Base-by-base conservation (phyloP, 768 basidiomycete species). In the Tremella fuciformis region DNA sequence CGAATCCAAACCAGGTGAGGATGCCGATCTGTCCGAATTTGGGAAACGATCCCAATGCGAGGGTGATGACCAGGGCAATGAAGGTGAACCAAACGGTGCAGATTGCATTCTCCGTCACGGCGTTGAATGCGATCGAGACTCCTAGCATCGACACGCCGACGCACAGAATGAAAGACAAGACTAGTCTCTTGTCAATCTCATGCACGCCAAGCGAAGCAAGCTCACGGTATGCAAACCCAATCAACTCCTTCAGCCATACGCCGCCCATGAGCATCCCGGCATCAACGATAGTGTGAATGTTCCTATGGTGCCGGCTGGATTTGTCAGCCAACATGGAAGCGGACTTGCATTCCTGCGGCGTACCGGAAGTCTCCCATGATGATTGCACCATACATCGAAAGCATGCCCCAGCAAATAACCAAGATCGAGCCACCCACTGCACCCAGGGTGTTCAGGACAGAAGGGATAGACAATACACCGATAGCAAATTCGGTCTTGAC, bases 41-140 rank as follows among this genome's bases (percentile, higher is more conserved):
- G 21, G 38, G 38, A 4, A 55, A 18, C 15, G 13, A 11, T 11
- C 40, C 53, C 16, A 26, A 26, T 19, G n/a, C 25, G 8, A 18
- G 8, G 13, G n/a, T 19, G 15, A 55, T 16, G 11, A 46, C 19
- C 22, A 22, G 19, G 1, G 53, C 39, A 40, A 55, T 37, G 26
- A 26, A 4, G 39, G 37, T 44, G 39, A 55, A 55, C 13, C n/a
- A 11, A 21, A 63, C 57, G n/a, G 62, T 63, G 42, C 62, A 63
- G 18, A 56, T 59, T 2, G 57, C 61, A 40, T 63, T 56, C 37
- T 41, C 50, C 1, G 61, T 48, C 2, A 63, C 24, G 25, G 61
- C 56, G 53, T 63, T 63, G n/a, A 63, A 51, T 22, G 58, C 62
- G 49, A 63, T 59, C 1, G 58, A 50, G 26, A 63, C 34, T 11